These are phyloP conservation scores for Ananas comosus DNA, from an alignment of 176 grass and related monocot genomes.

Conservation along the genomic window DNA sequence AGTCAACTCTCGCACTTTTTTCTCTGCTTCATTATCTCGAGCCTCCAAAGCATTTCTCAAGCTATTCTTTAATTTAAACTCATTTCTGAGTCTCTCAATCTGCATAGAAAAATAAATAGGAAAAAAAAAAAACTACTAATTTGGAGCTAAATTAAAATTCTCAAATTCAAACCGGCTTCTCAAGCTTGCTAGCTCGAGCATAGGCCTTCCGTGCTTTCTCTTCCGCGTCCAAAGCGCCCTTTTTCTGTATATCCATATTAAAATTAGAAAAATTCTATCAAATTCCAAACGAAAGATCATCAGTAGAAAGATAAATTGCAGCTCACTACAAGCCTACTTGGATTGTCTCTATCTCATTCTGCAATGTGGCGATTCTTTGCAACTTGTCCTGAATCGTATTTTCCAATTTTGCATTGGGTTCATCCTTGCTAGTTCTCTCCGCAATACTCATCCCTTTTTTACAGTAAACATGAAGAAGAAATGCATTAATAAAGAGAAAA, in stretches of 20 bases:
- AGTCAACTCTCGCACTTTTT: constrained; percentile 55
- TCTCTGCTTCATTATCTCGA: constrained; percentile 37
- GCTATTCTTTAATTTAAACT: constrained; percentile 33
- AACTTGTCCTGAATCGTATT: constrained; percentile 37
- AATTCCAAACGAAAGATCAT: background rate
- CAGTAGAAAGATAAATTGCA: background rate
- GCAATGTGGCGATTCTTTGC: constrained; percentile 38
- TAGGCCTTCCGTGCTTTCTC: constrained; percentile 39
- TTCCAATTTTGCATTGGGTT: constrained; percentile 34
- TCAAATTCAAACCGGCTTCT: constrained; percentile 45
- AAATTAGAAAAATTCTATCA: background rate
- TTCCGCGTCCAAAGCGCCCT: constrained; percentile 26
- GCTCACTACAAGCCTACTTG: constrained; percentile 27
- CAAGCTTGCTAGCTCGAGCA: constrained; percentile 36
- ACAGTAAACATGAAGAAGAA: background rate
- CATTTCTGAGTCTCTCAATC: constrained; percentile 61
- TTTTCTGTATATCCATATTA: background rate
- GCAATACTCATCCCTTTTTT: constrained; percentile 40
- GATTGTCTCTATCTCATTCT: constrained; percentile 48
- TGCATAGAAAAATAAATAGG: constrained; percentile 17
- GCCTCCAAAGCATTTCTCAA: constrained; percentile 45
- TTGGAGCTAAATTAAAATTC: background rate
- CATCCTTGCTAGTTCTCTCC: constrained; percentile 45
- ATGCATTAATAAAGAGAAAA: background rate
- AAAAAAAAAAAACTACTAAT: background rate